Evolutionary conservation across 208 protist genomes (phyloP).

Genomic region (Acanthamoeba divionensis): DNA sequence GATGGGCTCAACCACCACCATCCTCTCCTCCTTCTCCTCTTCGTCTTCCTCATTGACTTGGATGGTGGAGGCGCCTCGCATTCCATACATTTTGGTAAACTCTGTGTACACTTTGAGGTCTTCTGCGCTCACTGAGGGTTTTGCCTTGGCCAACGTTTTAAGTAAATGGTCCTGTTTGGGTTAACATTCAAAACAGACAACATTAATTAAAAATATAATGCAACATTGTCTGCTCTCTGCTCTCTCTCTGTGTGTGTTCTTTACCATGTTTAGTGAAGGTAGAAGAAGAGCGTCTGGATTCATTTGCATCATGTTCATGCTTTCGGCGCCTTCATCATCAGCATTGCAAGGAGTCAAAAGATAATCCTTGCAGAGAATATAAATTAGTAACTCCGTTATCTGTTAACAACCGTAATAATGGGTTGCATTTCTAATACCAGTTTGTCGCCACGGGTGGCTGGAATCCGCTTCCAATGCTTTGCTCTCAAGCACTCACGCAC

Average conservation of each 20-base stretch:
- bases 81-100: conserved; percentile 33
- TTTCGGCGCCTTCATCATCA: background rate
- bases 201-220: background rate
- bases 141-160: background rate
- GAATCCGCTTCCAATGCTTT: background rate
- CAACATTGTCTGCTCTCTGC: background rate
- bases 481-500: conserved; percentile 17
- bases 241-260: background rate
- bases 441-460: background rate
- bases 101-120: conserved; percentile 12
- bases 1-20: background rate
- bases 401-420: too few species aligned
- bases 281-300: background rate
- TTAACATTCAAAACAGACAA: background rate
- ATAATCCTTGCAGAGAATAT: too few species aligned
- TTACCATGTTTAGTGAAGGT: background rate
- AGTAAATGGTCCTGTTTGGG: background rate
- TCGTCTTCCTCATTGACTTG: background rate
- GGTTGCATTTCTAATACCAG: too few species aligned
- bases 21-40: background rate
- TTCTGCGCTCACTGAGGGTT: background rate
- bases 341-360: background rate
- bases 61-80: background rate
- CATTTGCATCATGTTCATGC: conserved; percentile 29
- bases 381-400: too few species aligned